Evolutionary conservation across 2,329 filamentous ascomycete species (phyloP), one percentile per base, ranked within the genome.

Genomic region (Blastomyces emzantsi): DNA sequence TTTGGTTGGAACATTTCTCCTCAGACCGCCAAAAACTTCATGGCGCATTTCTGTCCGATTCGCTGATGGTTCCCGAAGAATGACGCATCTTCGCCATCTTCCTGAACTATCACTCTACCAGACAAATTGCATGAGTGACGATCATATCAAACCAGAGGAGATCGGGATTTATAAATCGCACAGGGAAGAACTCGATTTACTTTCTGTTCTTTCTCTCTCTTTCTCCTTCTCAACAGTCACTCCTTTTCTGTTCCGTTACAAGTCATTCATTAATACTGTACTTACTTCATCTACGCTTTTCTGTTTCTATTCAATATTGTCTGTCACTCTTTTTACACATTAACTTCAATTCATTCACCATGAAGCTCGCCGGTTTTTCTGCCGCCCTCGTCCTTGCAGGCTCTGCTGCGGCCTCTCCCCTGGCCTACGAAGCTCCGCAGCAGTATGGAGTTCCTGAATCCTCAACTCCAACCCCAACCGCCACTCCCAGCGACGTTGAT

Each of bases 351-450:
- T 15, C 15, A 57, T 41, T 41, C 54, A 57, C 19, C 7, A 57
- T 57, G 54, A 57, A 57, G 54, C 33, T 57, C 36, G n/a, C 54
- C 2, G 54, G 19, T 41, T n/a, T 57, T 19, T 57, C 54, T 15
- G 54, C 54, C 19, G 54, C 54, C 19, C 54, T 57, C 25, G 54
- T 57, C 13, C 54, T 57, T n/a, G 54, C 30, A 2, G 54, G 54
- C 54, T 57, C 28, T 57, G 54, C 54, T 57, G 54, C 54, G 9
- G 54, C 54, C 9, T 57, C 54, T 36, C 54, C 54, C 15, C 9
- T 57, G 9, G 54, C 33, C 36, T 25, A 57, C 22, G 30, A n/a
- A 4, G 54, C 3, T n/a, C 8, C 9, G 19, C 49, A 3, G 22
- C 3, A 28, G 22, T 52, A 52, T 52, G 49, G 25, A 52, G 49